These are phyloP conservation scores for Sparassis latifolia DNA, from an alignment of 1,284 basidiomycete genomes.

Conservation along the genomic window DNA sequence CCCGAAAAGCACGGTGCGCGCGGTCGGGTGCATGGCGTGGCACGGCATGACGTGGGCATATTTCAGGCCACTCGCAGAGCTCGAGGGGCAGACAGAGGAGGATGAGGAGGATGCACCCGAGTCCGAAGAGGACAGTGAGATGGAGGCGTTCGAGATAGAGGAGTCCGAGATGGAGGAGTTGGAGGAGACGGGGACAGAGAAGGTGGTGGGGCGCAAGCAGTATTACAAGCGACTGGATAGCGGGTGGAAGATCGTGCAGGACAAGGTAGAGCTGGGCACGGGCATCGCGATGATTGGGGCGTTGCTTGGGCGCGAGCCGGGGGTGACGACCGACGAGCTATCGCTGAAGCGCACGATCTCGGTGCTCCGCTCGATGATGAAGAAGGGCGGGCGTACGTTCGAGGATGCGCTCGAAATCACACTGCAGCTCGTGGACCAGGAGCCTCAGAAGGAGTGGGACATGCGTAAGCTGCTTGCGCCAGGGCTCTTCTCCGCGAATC, in stretches of 20 bases:
- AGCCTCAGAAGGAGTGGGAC: conserved; percentile 34
- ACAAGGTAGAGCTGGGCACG: conserved; percentile 54
- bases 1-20: conserved; percentile 54
- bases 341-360: conserved; percentile 35
- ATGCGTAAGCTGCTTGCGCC: conserved; percentile 43
- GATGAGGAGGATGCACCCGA: conserved; percentile 19
- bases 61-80: conserved; percentile 34
- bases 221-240: conserved; percentile 27
- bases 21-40: conserved; percentile 55
- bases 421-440: conserved; percentile 37
- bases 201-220: conserved; percentile 11
- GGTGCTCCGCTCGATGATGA: conserved; percentile 48
- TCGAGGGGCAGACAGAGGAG: conserved; percentile 17
- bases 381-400: conserved; percentile 42
- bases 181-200: conserved; percentile 13
- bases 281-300: conserved; percentile 52
- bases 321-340: conserved; percentile 28
- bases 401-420: conserved; percentile 48
- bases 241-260: conserved; percentile 45
- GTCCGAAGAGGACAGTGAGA: conserved; percentile 16
- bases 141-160: conserved; percentile 19
- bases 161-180: conserved; percentile 27
- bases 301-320: conserved; percentile 31
- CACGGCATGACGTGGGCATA: conserved; percentile 58
- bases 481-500: conserved; percentile 49